Conservation (phyloP, 805 yeast genomes). For the Candida peoriensis region DNA sequence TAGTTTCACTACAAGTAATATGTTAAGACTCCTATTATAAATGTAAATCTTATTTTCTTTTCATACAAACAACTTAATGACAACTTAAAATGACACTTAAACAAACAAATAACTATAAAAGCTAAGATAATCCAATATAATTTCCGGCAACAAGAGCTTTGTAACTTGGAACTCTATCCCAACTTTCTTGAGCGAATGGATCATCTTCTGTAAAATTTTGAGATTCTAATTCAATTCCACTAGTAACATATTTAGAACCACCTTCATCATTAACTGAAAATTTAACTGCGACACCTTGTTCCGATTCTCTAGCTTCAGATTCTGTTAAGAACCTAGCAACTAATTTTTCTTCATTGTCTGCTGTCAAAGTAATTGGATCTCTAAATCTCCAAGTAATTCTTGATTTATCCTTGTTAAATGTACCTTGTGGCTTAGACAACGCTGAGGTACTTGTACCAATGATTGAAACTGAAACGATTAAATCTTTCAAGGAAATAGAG, state of each 20-base stretch:
- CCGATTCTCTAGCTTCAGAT: conserved; percentile 64
- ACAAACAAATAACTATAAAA: background rate
- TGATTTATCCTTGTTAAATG: conserved; percentile 79
- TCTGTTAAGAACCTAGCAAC: conserved; percentile 84
- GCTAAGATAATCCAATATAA: conserved; percentile 29
- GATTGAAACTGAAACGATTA: conserved; percentile 47
- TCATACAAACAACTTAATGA: background rate
- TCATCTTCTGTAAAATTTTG: conserved; percentile 32
- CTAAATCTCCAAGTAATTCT: conserved; percentile 82
- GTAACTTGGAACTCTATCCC: conserved; percentile 29
- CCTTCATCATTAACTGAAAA: conserved; percentile 43
- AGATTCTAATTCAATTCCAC: conserved; percentile 35
- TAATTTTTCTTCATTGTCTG: conserved; percentile 53
- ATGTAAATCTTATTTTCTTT: too few species aligned
- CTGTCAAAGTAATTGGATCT: conserved; percentile 33
- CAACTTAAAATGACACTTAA: background rate
- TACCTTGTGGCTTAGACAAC: conserved; percentile 86
- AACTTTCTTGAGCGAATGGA: conserved; percentile 33
- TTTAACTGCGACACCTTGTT: conserved; percentile 67
- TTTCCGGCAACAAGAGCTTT: conserved; percentile 34
- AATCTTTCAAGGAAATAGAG: conserved; percentile 32
- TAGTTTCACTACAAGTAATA: background rate
- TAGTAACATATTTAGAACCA: conserved; percentile 40
- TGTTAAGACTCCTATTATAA: background rate
- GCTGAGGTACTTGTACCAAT: conserved; percentile 66